Evolutionary conservation across 805 yeast species (phyloP).

Genomic region (Suhomyces sp.): DNA sequence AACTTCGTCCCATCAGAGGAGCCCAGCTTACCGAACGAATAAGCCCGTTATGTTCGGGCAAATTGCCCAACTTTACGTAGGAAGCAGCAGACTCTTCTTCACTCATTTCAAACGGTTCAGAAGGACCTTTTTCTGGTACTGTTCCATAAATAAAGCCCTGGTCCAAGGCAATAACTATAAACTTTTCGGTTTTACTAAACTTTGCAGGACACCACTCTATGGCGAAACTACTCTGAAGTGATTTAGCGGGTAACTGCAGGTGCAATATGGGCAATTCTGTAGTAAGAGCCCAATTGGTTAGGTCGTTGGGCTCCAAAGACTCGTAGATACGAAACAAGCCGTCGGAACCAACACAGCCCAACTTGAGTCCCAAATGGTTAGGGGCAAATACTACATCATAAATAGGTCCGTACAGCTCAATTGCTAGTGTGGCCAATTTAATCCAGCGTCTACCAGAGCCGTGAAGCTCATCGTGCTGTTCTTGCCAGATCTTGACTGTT

Average conservation of each 20-base stretch:
- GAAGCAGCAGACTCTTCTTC: slow-evolving; percentile 21
- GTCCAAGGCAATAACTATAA: slow-evolving; percentile 82
- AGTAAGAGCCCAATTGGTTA: slow-evolving; percentile 76
- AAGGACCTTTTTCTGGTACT: slow-evolving; percentile 1
- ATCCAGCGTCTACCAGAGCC: slow-evolving; percentile 86
- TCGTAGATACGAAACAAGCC: slow-evolving; percentile 84
- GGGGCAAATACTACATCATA: slow-evolving; percentile 92
- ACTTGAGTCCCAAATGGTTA: slow-evolving; percentile 69
- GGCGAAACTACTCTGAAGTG: slow-evolving; percentile 80
- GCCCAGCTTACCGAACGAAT: slow-evolving; percentile 95
- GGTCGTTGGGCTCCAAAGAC: slow-evolving; percentile 84
- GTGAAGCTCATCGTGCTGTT: slow-evolving; percentile 70
- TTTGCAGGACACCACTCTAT: slow-evolving; percentile 90
- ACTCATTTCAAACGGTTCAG: not conserved
- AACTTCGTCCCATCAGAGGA: slow-evolving; percentile 88
- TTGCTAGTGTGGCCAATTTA: slow-evolving; percentile 65
- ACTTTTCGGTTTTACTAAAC: slow-evolving; percentile 67
- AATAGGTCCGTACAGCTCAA: slow-evolving; percentile 82
- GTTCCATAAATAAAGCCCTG: slow-evolving; percentile 73
- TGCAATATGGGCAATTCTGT: slow-evolving; percentile 66
- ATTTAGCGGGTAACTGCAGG: slow-evolving; percentile 68
- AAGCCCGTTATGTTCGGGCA: slow-evolving; percentile 83
- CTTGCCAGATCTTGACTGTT: slow-evolving; percentile 89
- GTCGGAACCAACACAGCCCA: slow-evolving; percentile 88
- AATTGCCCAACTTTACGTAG: slow-evolving; percentile 54